These are phyloP conservation scores for Fragaria vesca DNA, from an alignment of 306 rosid species.

Conservation along the genomic window DNA sequence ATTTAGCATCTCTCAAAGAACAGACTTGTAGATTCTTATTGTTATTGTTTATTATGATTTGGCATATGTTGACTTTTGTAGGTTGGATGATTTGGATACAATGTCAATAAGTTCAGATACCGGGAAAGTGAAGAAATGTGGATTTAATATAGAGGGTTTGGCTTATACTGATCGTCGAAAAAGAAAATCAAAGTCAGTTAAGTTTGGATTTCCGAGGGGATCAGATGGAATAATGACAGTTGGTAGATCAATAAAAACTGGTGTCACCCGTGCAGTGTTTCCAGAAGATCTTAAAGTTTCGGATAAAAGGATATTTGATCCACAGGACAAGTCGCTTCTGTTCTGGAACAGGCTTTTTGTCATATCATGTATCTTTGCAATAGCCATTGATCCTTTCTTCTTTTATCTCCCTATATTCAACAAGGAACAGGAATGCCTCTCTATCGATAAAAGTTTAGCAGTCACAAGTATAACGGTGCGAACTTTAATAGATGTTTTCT, in stretches of 20 bases:
- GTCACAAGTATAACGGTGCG: conserved; percentile 42
- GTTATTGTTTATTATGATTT: conserved; percentile 4
- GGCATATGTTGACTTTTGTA: conserved; percentile 33
- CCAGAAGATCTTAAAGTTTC: conserved; percentile 80
- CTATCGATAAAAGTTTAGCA: conserved; percentile 62
- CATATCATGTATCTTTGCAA: conserved; percentile 67
- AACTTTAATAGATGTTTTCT: conserved; percentile 51
- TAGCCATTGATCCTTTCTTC: conserved; percentile 82
- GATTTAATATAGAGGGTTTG: conserved; percentile 48
- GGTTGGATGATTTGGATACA: conserved; percentile 67
- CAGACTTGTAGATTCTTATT: background rate
- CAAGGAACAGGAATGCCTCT: conserved; percentile 58
- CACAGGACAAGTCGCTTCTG: conserved; percentile 77
- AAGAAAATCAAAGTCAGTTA: conserved; percentile 52
- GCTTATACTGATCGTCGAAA: conserved; percentile 38
- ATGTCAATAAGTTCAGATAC: conserved; percentile 35
- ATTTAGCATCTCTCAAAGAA: background rate
- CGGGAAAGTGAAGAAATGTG: conserved; percentile 49
- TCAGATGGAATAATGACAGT: conserved; percentile 73
- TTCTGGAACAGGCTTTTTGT: conserved; percentile 82
- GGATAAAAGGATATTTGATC: conserved; percentile 64
- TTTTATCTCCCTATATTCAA: conserved; percentile 83
- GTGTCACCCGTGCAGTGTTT: conserved; percentile 60
- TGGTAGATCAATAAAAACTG: conserved; percentile 64
- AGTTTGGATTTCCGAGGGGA: conserved; percentile 49